Evolutionary conservation across 2,329 filamentous ascomycete species (phyloP).

Genomic region (Emericellopsis cladophorae): DNA sequence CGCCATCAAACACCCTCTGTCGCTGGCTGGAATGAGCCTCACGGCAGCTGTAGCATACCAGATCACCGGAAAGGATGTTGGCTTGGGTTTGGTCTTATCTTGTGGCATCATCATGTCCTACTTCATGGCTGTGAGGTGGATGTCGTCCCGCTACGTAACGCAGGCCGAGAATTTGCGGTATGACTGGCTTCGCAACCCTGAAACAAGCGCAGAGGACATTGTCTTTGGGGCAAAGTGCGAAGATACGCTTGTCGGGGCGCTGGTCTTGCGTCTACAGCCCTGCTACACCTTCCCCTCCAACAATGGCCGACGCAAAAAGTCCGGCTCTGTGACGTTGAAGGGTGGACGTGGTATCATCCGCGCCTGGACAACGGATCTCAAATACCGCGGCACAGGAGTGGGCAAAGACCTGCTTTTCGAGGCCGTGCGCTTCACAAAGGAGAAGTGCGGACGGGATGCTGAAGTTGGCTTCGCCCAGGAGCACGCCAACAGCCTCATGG

Average conservation of each 20-base stretch:
- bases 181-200: slow-evolving; percentile 39
- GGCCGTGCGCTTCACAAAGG: slow-evolving; percentile 54
- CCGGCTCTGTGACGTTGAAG: slow-evolving; percentile 22
- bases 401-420: slow-evolving; percentile 62
- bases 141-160: slow-evolving; percentile 48
- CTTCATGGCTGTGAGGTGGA: slow-evolving; percentile 47
- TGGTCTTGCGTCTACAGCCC: slow-evolving; percentile 55
- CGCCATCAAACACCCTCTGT: slow-evolving; percentile 50
- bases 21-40: slow-evolving; percentile 32
- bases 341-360: slow-evolving; percentile 60
- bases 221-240: slow-evolving; percentile 57
- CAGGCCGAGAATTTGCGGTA: slow-evolving; percentile 48
- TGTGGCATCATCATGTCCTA: slow-evolving; percentile 51
- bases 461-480: slow-evolving; percentile 61
- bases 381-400: slow-evolving; percentile 59
- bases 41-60: slow-evolving; percentile 31
- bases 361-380: slow-evolving; percentile 67
- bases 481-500: slow-evolving; percentile 60
- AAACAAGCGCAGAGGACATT: slow-evolving; percentile 35
- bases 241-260: slow-evolving; percentile 54
- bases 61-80: slow-evolving; percentile 33
- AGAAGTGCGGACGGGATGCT: slow-evolving; percentile 54
- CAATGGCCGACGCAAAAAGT: slow-evolving; percentile 15
- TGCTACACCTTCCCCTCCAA: slow-evolving; percentile 7
- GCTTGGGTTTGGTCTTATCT: slow-evolving; percentile 42